Evolutionary conservation across 2,329 filamentous ascomycete species (phyloP).

Genomic region (Pseudogymnoascus sp.): DNA sequence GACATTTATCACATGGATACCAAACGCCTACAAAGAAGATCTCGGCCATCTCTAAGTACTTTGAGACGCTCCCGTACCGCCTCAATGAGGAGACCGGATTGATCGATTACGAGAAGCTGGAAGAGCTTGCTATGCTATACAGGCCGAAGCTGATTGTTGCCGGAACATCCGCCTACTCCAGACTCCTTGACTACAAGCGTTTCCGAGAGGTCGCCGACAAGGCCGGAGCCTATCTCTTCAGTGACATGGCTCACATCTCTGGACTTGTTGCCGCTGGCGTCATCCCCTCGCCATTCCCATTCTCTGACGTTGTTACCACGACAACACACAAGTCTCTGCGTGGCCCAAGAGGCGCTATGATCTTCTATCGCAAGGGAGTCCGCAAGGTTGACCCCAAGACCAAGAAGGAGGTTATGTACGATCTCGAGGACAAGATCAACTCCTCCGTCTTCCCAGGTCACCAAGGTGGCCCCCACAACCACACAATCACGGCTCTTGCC

Average conservation of each 20-base stretch:
- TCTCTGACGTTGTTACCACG: conserved; percentile 92
- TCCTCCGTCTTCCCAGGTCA: conserved; percentile 95
- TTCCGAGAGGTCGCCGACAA: conserved; percentile 90
- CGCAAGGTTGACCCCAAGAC: conserved; percentile 64
- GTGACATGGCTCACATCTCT: conserved; percentile 97
- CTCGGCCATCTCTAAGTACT: conserved; percentile 98
- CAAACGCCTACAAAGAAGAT: conserved; percentile 93
- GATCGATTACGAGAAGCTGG: conserved; percentile 91
- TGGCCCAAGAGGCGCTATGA: conserved; percentile 91
- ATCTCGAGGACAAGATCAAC: conserved; percentile 91
- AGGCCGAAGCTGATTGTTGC: conserved; percentile 93
- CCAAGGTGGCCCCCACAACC: conserved; percentile 96
- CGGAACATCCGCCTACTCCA: conserved; percentile 91
- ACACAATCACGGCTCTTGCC: conserved; percentile 92
- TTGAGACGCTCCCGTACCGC: conserved; percentile 93
- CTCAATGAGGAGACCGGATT: conserved; percentile 83
- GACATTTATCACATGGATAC: conserved; percentile 63
- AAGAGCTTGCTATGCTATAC: conserved; percentile 81
- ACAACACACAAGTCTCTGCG: conserved; percentile 97
- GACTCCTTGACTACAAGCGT: conserved; percentile 87
- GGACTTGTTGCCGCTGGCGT: conserved; percentile 89
- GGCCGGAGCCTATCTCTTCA: conserved; percentile 83
- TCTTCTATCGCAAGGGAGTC: conserved; percentile 95
- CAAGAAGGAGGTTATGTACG: conserved; percentile 77
- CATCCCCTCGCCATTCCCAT: conserved; percentile 79